phyloP scores from a whole-genome alignment of 495 filamentous ascomycete genomes.

The Hypoxylon fuscum region DNA sequence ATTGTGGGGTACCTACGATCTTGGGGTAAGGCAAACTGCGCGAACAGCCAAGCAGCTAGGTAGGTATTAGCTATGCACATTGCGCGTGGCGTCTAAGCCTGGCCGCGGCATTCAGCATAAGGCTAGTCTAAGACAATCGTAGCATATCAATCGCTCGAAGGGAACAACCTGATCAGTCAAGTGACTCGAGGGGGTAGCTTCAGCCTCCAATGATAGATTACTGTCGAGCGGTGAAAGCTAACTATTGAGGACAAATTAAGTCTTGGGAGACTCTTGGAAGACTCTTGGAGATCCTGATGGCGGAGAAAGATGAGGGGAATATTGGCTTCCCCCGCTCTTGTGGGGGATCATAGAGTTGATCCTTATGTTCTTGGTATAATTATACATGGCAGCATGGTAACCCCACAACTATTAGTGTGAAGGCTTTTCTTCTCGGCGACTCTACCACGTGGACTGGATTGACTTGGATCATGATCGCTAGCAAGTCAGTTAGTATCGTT shows the following conservation, averaged over 20 bases:
- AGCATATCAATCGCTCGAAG: conserved; percentile 22
- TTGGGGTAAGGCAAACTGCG: conserved; percentile 15
- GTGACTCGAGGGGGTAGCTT: background rate
- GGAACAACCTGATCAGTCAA: conserved; percentile 25
- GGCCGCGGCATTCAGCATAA: conserved; percentile 14
- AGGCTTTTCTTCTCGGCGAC: too few species aligned
- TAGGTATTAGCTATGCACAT: conserved; percentile 10
- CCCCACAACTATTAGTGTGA: too few species aligned
- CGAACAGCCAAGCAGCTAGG: conserved; percentile 19
- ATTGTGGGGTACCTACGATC: conserved; percentile 34
- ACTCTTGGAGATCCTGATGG: conserved; percentile 28
- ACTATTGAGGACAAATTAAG: conserved; percentile 9
- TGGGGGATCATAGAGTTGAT: conserved; percentile 15
- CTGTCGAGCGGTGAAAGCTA: conserved; percentile 15
- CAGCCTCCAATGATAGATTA: conserved; percentile 11
- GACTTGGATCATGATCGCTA: conserved; percentile 4
- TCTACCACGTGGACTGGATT: too few species aligned
- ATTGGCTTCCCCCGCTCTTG: conserved; percentile 27
- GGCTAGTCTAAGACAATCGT: conserved; percentile 1
- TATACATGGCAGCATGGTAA: too few species aligned
- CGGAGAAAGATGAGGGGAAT: conserved; percentile 23
- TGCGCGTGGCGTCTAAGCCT: conserved; percentile 8
- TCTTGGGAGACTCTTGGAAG: conserved; percentile 12
- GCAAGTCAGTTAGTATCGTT: too few species aligned
- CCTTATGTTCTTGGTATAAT: background rate